phyloP scores from a whole-genome alignment of 148 eudicot genomes.

The Heliamphora exappendiculata region DNA sequence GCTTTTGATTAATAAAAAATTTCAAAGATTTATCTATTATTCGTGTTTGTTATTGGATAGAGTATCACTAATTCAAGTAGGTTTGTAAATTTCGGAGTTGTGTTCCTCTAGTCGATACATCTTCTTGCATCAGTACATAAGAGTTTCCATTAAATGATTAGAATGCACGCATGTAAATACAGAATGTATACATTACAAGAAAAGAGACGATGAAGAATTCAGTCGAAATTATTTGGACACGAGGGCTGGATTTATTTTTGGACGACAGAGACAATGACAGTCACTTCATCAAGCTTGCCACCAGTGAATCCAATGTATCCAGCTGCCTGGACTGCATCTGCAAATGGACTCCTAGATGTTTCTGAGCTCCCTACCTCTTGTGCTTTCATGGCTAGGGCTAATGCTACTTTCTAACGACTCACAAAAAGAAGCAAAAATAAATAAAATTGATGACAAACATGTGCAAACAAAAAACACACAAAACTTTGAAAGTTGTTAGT shows the following conservation, averaged over 20 bases:
- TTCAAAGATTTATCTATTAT: too few species aligned
- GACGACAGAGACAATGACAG: slow-evolving; percentile 8
- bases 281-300: slow-evolving; percentile 10
- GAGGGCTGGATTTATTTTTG: not conserved
- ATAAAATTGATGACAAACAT: not conserved
- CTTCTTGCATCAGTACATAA: too few species aligned
- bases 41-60: too few species aligned
- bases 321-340: slow-evolving; percentile 69
- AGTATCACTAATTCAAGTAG: too few species aligned
- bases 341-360: slow-evolving; percentile 59
- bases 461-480: not conserved
- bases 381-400: slow-evolving; percentile 46
- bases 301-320: slow-evolving; percentile 51
- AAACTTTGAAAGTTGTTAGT: not conserved
- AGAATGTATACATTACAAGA: slow-evolving; percentile 12
- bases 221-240: not conserved
- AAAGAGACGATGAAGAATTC: not conserved
- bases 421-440: slow-evolving; percentile 5
- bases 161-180: not conserved
- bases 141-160: not conserved
- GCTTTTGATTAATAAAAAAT: too few species aligned
- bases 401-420: slow-evolving; percentile 54
- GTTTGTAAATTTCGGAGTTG: too few species aligned
- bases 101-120: too few species aligned
- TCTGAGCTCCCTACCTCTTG: slow-evolving; percentile 60